Evolutionary conservation across 1,139 yeast genomes (phyloP), one percentile per base, ranked within the genome.

Genomic region (Lodderomyces pseudojiufengensis): DNA sequence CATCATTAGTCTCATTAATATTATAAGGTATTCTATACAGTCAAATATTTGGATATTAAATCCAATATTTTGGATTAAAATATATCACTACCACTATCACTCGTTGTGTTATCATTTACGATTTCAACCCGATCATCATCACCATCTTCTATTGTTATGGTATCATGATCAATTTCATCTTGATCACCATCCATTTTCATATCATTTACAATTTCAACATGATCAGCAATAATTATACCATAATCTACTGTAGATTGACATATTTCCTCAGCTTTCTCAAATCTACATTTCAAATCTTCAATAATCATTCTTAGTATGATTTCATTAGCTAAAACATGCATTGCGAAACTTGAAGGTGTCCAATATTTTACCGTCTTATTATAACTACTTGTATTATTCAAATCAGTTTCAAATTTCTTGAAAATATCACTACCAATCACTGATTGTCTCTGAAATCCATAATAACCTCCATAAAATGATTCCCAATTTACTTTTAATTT

Each of bases 271-370:
- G 83, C 82, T 15, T 58, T 57, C 1, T 59, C 65, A n/a, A 66
- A 46, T 12, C 44, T 48, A 11, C 63, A 48, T 0, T 51, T 43
- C 47, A 69, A 50, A 42, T 79, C 83, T 9, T 71, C 70, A 57
- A 69, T 65, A 3, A 76, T 70, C 32, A 80, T 48, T 29, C 77
- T 55, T 7, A 77, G 57, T 6, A 80, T 67, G 6, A 82, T 54
- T 46, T 83, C 90, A 31, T 83, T 81, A 9, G 85, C 80, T 16
- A 83, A 54, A 0, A 82, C 79, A 47, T 76, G 78, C 6, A 74
- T 65, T 2, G 72, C 55, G 49, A 80, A 83, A 35, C 75, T 74
- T 14, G 67, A 65, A 0, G 63, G 47, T 1, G 83, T 76, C 87
- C 87, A 82, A 61, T 78, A 82, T 29, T 63, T 58, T 3, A 81